Base-by-base conservation (phyloP, 176 grass and related monocot species). In the Microstegium vimineum region DNA sequence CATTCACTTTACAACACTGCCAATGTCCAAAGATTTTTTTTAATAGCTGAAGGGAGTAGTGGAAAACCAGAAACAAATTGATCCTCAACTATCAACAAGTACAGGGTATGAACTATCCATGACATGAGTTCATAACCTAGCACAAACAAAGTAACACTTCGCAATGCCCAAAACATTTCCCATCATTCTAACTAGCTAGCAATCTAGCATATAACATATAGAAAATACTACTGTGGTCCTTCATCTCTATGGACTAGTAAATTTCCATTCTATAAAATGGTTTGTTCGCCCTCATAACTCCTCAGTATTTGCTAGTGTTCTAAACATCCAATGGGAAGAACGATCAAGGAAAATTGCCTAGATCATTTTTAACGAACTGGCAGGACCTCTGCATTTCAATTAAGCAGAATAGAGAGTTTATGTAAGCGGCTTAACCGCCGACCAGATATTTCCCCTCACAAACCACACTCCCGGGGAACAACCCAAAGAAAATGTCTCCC, bases 301-400 rank as follows among this genome's bases (percentile, higher is more conserved):
- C 20, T 23, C 54, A 69, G 35, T 69, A 35, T 62, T 75, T 82
- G 37, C 10, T 26, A 28, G 28, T 46, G 28, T 18, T 59, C 23
- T 32, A 82, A 62, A 66, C 51, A 87, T 76, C 62, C 66, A 68
- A 35, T 67, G 4, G 46, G 62, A 76, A 46, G 49, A 49, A 10
- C 52, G 13, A 76, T 25, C 40, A 75, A 66, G 46, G 25, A 61
- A 70, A 62, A 76, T 10, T 23, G 6, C 51, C 51, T 54, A 54
- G 51, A n/a, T 20, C 51, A 49, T 51, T 10, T 54, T 52, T n/a
- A 3, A 54, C 7, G 16, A 52, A 52, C 18, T 6, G 6, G 17
- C 49, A 22, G 49, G 49, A 52, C 6, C 49, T 52, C 6, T 22
- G 49, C 20, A 9, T 18, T 56, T 22, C 51, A 56, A 56, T 56